A percentile compares a stretch with the other conserved stretches of the same genome.
phyloP scores from a whole-genome alignment of 495 filamentous ascomycete genomes.

The Neurospora sp. region DNA sequence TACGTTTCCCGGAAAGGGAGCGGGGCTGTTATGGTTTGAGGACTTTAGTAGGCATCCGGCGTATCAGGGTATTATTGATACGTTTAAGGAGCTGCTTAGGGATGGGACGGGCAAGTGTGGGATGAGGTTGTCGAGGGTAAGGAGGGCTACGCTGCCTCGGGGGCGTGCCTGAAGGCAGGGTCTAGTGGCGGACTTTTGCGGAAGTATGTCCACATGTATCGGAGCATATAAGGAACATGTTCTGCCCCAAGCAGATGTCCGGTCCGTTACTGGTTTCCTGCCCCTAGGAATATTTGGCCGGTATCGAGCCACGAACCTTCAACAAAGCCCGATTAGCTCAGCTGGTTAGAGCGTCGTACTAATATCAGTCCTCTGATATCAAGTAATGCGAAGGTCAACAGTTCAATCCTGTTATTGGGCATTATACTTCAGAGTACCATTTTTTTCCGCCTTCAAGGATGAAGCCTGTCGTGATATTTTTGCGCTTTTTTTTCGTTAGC shows the following conservation, averaged over 20 bases:
- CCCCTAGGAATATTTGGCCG: background rate
- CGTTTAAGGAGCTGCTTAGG: slow-evolving; percentile 4
- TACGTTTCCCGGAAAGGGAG: slow-evolving; percentile 44
- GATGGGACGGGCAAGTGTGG: background rate
- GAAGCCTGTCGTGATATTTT: background rate
- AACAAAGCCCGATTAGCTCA: background rate
- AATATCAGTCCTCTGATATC: background rate
- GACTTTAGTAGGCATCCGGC: slow-evolving; percentile 49
- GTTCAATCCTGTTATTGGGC: background rate
- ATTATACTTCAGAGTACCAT: background rate
- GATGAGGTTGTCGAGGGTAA: background rate
- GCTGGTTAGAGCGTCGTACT: background rate
- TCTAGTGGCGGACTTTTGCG: background rate
- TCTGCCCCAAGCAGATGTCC: background rate
- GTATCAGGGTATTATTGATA: slow-evolving; percentile 23
- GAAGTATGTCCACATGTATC: background rate
- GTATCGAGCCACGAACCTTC: background rate
- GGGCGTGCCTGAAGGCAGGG: background rate
- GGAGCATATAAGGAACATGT: background rate
- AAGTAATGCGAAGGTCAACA: background rate
- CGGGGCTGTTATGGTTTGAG: slow-evolving; percentile 39
- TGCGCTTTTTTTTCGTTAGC: background rate
- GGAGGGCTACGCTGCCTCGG: background rate
- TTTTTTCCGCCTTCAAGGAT: background rate
- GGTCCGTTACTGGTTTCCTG: background rate